A percentile compares a stretch with the other conserved stretches of the same genome.
phyloP scores from a whole-genome alignment of 2,329 filamentous ascomycete species.

The Monosporascus cannonballus region DNA sequence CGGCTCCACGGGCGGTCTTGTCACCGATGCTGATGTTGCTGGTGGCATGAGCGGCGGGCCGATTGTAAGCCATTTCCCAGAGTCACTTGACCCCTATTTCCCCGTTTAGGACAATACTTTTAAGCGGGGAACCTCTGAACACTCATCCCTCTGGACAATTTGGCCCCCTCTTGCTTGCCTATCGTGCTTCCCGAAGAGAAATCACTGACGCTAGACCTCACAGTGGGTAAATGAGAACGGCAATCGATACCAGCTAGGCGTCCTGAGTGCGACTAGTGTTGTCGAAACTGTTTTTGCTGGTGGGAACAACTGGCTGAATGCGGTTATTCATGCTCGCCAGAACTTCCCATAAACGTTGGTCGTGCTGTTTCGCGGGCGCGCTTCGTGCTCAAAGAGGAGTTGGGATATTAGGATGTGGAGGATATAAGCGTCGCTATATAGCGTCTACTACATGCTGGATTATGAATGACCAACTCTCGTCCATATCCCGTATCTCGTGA shows the following conservation, averaged over 20 bases:
- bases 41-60: slow-evolving; percentile 10
- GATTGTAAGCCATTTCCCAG: slow-evolving; percentile 3
- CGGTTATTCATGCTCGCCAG: slow-evolving; percentile 1
- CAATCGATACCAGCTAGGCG: slow-evolving; percentile 4
- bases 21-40: slow-evolving; percentile 9
- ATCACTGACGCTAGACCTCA: neutral
- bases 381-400: neutral
- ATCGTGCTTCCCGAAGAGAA: neutral
- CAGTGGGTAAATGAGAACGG: slow-evolving; percentile 4
- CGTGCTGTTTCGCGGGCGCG: neutral
- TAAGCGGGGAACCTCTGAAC: too few relatives aligned
- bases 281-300: slow-evolving; percentile 7
- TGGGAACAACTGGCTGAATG: slow-evolving; percentile 5
- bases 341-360: slow-evolving; percentile 2
- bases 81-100: neutral
- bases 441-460: too few relatives aligned
- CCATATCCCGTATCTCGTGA: too few relatives aligned
- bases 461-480: too few relatives aligned
- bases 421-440: too few relatives aligned
- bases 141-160: too few relatives aligned
- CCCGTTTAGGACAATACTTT: neutral
- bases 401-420: neutral
- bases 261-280: slow-evolving; percentile 5
- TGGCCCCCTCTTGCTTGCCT: neutral
- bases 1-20: slow-evolving; percentile 6